phyloP scores from a whole-genome alignment of 371 early-diverging fungal species.

The Mortierella sp. region DNA sequence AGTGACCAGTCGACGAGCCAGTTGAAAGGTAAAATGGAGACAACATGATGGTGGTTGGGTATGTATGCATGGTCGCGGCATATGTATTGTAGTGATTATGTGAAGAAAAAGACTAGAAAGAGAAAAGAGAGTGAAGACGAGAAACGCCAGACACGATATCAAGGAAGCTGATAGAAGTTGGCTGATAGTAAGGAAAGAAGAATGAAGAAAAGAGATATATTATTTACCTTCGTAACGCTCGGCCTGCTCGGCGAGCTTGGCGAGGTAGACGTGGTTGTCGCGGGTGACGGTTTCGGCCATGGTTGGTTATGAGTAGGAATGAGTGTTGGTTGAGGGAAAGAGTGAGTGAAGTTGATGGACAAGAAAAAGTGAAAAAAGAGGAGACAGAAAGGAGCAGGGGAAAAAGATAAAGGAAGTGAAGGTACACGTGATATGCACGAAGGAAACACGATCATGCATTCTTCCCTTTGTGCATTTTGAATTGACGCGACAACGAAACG shows the following conservation, averaged over 20 bases:
- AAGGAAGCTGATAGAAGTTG: not conserved
- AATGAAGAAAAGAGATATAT: constrained; percentile 21
- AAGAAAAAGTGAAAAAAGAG: not conserved
- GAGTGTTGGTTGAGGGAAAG: not conserved
- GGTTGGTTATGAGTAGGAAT: constrained; percentile 1
- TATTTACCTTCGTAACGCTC: constrained; percentile 98
- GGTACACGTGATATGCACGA: not conserved
- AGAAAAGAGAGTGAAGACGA: not conserved
- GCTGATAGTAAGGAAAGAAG: not conserved
- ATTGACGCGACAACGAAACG: not conserved
- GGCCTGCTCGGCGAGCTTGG: constrained; percentile 99
- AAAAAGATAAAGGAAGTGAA: not conserved
- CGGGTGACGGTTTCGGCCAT: constrained; percentile 36
- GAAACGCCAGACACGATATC: not conserved
- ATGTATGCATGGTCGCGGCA: not conserved
- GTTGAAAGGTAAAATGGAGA: no score
- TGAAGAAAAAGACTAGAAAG: not conserved
- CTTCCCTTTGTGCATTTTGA: not conserved
- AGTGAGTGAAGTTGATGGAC: constrained; percentile 3
- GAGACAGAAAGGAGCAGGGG: not conserved
- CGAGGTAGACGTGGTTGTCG: constrained; percentile 78
- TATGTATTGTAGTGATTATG: not conserved
- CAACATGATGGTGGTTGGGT: no score
- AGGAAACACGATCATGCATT: not conserved
- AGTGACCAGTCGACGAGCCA: no score